Conservation (phyloP, 164 flowering plant species). For the Houttuynia cordata region DNA sequence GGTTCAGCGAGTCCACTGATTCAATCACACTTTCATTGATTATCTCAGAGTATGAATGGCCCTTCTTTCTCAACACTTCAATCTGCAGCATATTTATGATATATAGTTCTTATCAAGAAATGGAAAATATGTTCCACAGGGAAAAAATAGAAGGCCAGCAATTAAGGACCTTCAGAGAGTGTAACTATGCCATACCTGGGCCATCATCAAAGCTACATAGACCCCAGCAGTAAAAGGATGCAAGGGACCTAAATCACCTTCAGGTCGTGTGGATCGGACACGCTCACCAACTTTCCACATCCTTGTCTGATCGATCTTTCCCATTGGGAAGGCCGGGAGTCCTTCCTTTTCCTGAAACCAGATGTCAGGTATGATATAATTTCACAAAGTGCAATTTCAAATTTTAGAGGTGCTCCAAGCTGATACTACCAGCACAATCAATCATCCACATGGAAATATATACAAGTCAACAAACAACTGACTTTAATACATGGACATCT, state of each 20-base stretch:
- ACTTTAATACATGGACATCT: too few species aligned
- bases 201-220: conserved; percentile 92
- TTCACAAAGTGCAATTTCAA: too few species aligned
- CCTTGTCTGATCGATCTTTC: conserved; percentile 91
- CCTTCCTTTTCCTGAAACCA: conserved; percentile 80
- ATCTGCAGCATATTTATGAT: conserved; percentile 32
- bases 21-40: conserved; percentile 95
- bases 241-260: conserved; percentile 80
- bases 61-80: conserved; percentile 94
- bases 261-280: conserved; percentile 56
- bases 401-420: too few species aligned
- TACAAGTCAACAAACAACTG: too few species aligned
- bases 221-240: conserved; percentile 94
- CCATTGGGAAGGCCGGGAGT: conserved; percentile 94
- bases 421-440: too few species aligned
- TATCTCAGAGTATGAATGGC: conserved; percentile 95
- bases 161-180: not conserved
- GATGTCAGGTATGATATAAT: not conserved
- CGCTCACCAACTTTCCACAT: conserved; percentile 98
- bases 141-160: too few species aligned
- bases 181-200: conserved; percentile 44
- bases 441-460: too few species aligned
- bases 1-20: conserved; percentile 89
- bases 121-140: not conserved
- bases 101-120: not conserved